Base-by-base conservation (phyloP, 352 stramenopile species). In the Phytophthora foliorum region DNA sequence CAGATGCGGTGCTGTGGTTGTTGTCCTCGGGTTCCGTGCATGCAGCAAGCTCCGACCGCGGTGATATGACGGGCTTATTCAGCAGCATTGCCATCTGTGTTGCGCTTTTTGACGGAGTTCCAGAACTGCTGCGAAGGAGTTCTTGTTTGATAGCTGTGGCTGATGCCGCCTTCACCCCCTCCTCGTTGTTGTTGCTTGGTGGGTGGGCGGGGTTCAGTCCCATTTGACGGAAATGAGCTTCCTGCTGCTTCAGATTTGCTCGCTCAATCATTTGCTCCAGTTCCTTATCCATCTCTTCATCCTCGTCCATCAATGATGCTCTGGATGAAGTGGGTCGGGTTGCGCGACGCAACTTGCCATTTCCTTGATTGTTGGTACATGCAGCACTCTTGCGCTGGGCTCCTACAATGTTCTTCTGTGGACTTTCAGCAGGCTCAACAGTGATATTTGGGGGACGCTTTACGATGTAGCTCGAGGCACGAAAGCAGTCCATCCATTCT, bases 401-500 rank as follows among this genome's bases (percentile, higher is more conserved):
- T 42, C 6, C 17, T 31, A 29, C 14, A 25, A 46, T 14, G 8
- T 14, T 57, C 16, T 58, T 56, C n/a, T 56, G 38, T 31, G 48
- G 16, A 22, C 19, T 54, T 17, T 54, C 61, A 9, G 38, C 24
- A 48, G 48, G 27, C 13, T 66, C 49, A 3, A 29, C 24, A 36
- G 25, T 45, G 21, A 17, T 52, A 3, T 45, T 39, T 0, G 38
- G 29, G 27, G 27, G 50, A 29, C 25, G 34, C n/a, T 61, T 72
- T 25, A 57, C 72, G n/a, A 66, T 63, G 38, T 71, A 53, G 29
- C 63, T 78, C 22, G 77, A 80, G 1, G 80, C 69, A 2, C 75
- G 64, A 8, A 95, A 78, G n/a, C 77, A 89, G 44, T 95, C 86
- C 81, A 94, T 95, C 88, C 88, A 95, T 34, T 95, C 88, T 2